Base-by-base conservation (phyloP, 2,329 filamentous ascomycete genomes). In the Arthroderma uncinatum region DNA sequence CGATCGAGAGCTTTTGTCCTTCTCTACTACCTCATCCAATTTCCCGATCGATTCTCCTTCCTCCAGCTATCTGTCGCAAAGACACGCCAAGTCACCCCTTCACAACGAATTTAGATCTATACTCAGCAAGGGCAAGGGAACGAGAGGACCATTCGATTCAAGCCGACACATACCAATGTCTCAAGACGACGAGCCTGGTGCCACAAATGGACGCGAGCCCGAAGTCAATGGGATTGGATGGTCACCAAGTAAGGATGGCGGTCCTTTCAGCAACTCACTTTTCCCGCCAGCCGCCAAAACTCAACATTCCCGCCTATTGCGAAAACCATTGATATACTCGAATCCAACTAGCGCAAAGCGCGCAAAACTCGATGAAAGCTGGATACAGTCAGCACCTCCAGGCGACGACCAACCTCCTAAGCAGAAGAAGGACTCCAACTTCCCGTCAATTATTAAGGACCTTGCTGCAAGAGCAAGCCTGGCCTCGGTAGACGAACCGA, bases 381-480 rank as follows among this genome's bases (percentile, higher is more conserved):
- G 72, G 71, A 66, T 65, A 1, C 64, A 64, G 14, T 66, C 67
- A 44, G 68, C 69, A 0, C 68, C 68, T 12, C 33, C 68, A 16
- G 65, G 63, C 57, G 72, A 72, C 28, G 62, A 65, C 47, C 62
- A 72, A 14, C 69, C 65, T 9, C 69, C 66, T 37, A 74, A 71
- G 62, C 40, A 52, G 16, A 65, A 74, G 61, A 79, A 78, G 52
- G 79, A 82, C 7, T 83, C 84, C 54, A 81, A 82, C 47, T 86
- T 89, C 65, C 79, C 83, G 2, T 75, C 80, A 5, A 82, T 95
- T 59, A 87, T 88, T 30, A 87, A 85, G 67, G 84, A 85, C 60
- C 71, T 91, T 8, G 84, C 76, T 68, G 74, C 69, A 68, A 81
- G 68, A 70, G 78, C 71, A 44, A 79, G 79, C 36, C 74, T 80